A percentile compares a stretch with the other conserved stretches of the same genome.
Conservation (phyloP, 2,329 filamentous ascomycete species). For the Pyricularia grisea region DNA sequence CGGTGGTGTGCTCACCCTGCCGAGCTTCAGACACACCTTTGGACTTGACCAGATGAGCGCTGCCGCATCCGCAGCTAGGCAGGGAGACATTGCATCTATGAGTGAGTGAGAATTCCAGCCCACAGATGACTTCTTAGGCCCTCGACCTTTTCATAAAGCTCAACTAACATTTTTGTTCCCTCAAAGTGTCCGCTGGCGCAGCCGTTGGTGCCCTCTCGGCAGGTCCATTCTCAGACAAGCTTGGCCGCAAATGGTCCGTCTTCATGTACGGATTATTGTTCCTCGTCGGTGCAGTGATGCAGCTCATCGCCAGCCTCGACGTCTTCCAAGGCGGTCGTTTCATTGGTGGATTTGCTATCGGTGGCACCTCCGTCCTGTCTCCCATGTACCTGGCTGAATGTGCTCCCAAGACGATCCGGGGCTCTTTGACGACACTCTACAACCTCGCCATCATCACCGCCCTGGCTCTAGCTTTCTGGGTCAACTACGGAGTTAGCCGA, state of each 20-base stretch:
- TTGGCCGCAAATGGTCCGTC: conserved; percentile 43
- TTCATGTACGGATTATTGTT: conserved; percentile 40
- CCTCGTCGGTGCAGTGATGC: conserved; percentile 38
- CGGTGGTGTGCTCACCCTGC: conserved; percentile 15
- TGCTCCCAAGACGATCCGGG: conserved; percentile 38
- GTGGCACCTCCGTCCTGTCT: conserved; percentile 38
- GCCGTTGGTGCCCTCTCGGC: conserved; percentile 44
- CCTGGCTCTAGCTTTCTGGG: conserved; percentile 37
- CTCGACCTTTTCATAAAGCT: neutral
- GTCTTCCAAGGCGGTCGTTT: conserved; percentile 49
- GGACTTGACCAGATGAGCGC: conserved; percentile 7
- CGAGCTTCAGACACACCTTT: conserved; percentile 13
- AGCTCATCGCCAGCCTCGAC: conserved; percentile 36
- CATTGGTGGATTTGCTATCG: conserved; percentile 40
- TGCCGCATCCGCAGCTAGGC: conserved; percentile 9
- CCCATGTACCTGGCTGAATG: conserved; percentile 50
- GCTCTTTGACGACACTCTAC: conserved; percentile 25
- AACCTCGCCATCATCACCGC: conserved; percentile 22
- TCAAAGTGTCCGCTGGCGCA: conserved; percentile 43
- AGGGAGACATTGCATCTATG: conserved; percentile 19
- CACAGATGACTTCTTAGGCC: neutral
- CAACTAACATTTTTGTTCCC: conserved; percentile 14
- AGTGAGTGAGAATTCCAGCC: neutral
- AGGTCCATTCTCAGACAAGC: conserved; percentile 44
- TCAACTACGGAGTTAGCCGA: conserved; percentile 8